Percentiles rank a stretch among this genome's conserved stretches.
Conservation (phyloP, 306 rosid genomes). For the Casuarina equisetifolia region DNA sequence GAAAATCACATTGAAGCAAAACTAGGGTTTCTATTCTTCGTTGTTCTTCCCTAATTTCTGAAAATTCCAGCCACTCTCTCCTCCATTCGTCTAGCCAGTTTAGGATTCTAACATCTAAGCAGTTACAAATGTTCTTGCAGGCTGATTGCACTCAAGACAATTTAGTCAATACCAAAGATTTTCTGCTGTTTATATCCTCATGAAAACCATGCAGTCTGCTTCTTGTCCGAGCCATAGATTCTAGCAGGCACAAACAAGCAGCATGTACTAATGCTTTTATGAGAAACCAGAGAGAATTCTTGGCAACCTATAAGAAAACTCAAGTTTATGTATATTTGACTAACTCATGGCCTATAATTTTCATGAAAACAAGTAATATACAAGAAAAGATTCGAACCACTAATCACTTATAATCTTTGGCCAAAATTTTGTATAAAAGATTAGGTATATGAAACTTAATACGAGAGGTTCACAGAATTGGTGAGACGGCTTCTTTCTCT, state of each 20-base stretch:
- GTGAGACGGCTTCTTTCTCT: slow-evolving; percentile 48
- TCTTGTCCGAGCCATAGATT: neutral
- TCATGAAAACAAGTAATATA: slow-evolving; percentile 19
- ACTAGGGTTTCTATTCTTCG: too few species aligned
- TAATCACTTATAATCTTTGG: slow-evolving; percentile 7
- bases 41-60: too few species aligned
- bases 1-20: too few species aligned
- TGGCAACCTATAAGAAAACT: neutral
- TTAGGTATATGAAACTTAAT: neutral
- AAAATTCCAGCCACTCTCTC: too few species aligned
- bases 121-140: neutral
- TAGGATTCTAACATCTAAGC: too few species aligned
- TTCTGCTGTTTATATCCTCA: neutral
- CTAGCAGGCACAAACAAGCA: neutral
- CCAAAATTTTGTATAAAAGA: slow-evolving; percentile 32
- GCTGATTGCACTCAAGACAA: neutral
- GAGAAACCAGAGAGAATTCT: neutral
- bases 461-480: slow-evolving; percentile 34
- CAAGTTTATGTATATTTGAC: neutral
- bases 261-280: neutral
- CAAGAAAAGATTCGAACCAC: slow-evolving; percentile 10
- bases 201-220: neutral
- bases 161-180: neutral
- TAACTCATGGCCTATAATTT: neutral
- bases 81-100: too few species aligned